Evolutionary conservation across 2,329 filamentous ascomycete genomes (phyloP), one percentile per base, ranked within the genome.

Genomic region (Grosmannia huntii): DNA sequence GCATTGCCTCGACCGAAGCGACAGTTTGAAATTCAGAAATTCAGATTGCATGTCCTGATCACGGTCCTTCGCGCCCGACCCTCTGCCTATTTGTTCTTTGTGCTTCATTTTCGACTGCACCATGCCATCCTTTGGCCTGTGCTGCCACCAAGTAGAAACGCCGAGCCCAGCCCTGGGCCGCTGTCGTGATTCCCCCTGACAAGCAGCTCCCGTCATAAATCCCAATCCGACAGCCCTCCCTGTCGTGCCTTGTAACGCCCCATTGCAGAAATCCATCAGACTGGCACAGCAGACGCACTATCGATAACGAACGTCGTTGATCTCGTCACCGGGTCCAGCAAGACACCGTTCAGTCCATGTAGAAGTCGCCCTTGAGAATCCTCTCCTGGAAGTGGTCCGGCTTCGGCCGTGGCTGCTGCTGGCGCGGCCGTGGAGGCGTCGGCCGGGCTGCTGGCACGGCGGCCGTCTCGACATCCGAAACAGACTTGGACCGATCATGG

Each of bases 291-390:
- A 55, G 48, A 33, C 14, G 27, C 46, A 31, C 57, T 21, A 27
- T 21, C 16, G 27, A n/a, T 10, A 46, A 27, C 28, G 44, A 55
- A 55, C 41, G 50, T 23, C 38, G 55, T 56, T 19, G 23, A 16
- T 50, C 46, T 41, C 21, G n/a, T 21, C 50, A 38, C 53, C 19
- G 56, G 27, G 19, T 27, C 28, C n/a, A n/a, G n/a, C n/a, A n/a
- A n/a, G 53, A 23, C 46, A 41, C 61, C 78, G 14, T n/a, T 44
- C 78, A 96, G 68, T 96, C 91, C 90, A 97, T 96, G 76, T 94
- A 94, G 67, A 99, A 97, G 68, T 99, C 94, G 52, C 92, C 94
- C 75, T 96, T 94, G 64, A 99, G 80, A 66, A 99, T 97, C 64
- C 95, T 84, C 79, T 99, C 94, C 72, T 96, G 91, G 75, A 96